Base-by-base conservation (phyloP, 345 rosid species). In the Anastatica hierochuntica region DNA sequence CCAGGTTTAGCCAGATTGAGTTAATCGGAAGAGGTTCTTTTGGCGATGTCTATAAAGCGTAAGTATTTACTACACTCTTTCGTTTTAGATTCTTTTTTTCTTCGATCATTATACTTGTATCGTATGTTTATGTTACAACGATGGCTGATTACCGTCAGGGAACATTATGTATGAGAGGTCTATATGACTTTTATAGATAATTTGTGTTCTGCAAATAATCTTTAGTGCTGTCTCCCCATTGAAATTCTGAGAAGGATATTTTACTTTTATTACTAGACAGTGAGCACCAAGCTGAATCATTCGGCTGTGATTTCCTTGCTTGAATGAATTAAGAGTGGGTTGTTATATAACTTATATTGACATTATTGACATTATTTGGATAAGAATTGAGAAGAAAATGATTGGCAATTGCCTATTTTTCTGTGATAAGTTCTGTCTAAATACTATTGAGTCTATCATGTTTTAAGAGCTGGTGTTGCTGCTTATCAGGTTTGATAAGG, bases 11-110 rank as follows among this genome's bases (percentile, higher is more conserved):
- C 67, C 81, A 83, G 23, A 61, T 75, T 50, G 95, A 87, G 79
- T 78, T 84, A 74, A 90, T 90, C n/a, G 98, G 98, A 24, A 80
- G 88, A 78, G 98, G 98, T 33, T 90, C 96, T 0, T 90, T 90
- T 35, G 98, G 98, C 0, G 98, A 90, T 42, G 98, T 90, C 61
- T 90, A 87, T 66, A 90, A 90, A 79, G 98, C 88, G 98, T 90
- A 71, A 75, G 86, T 78, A 7, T 58, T 46, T 8, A 13, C 33
- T 27, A 11, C 26, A 34, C 17, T 40, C 9, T 14, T 29, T 8
- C 9, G 4, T 8, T 9, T 31, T 31, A 10, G 12, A 31, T 31
- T 12, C 6, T 27, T 4, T 1, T 27, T n/a, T n/a, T n/a, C n/a
- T n/a, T n/a, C n/a, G 30, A 7, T 27, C 6, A 27, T n/a, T n/a